Base-by-base conservation (phyloP, 345 rosid genomes). In the Carallia pectinifolia region DNA sequence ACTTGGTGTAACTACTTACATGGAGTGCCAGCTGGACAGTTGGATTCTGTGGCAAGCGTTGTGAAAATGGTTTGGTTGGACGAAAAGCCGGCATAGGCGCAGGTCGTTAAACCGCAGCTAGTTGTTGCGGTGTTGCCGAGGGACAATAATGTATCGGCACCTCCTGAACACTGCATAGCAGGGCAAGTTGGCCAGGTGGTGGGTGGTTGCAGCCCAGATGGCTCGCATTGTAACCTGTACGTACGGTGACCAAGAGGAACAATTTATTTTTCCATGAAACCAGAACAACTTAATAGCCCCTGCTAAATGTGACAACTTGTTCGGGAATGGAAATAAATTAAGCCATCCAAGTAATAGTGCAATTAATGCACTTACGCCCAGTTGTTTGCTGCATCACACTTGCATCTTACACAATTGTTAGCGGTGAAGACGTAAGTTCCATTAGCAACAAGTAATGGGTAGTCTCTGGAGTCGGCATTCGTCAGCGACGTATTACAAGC, bases 221-320 rank as follows among this genome's bases (percentile, higher is more conserved):
- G 84, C 67, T 88, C 79, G 47, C 97, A 92, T 40, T 78, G 82
- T 67, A 94, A 75, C 68, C 97, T 93, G 90, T n/a, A 72, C 13
- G 90, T 18, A 72, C 13, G 29, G 30, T 64, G 71, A 40, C 47
- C 38, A 39, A 56, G 34, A 15, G 60, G 60, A 72, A 74, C 31
- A 13, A 58, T 52, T 69, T 71, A 16, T 8, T 63, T 55, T 47
- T 27, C 7, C 37, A 8, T 2, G 38, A 34, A 59, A 40, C 53
- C 53, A 62, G 34, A 33, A 33, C 4, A 12, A 12, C 23, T 23
- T 23, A 23, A 23, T 23, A 23, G 23, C 23, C 23, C 23, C 23
- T 23, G 23, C 23, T 23, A 23, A 23, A 23, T 23, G 23, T 23
- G 23, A 23, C 23, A 23, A 23, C 23, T 23, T 2, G 52, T 37